These are phyloP conservation scores for Rehmannia glutinosa DNA, from an alignment of 257 asterid genomes.

Conservation along the genomic window DNA sequence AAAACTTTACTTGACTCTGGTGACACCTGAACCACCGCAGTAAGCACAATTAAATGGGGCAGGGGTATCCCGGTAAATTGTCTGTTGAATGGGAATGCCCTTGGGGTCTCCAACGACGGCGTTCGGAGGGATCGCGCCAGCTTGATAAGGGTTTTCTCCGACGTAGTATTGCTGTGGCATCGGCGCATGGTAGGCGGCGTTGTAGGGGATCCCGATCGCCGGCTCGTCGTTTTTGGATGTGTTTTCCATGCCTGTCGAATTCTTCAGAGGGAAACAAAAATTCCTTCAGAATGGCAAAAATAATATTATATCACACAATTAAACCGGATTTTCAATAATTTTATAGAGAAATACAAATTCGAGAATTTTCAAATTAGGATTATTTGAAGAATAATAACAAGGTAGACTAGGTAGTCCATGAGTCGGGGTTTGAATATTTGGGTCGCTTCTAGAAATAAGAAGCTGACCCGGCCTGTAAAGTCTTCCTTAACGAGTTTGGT, in stretches of 20 bases:
- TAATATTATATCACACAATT: too few relatives aligned
- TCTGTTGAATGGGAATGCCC: constrained; percentile 86
- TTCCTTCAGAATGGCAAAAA: not conserved
- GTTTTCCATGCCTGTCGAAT: constrained; percentile 32
- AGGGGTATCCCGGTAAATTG: constrained; percentile 89
- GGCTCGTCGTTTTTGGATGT: constrained; percentile 56
- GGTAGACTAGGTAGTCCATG: too few relatives aligned
- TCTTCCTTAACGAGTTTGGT: not conserved
- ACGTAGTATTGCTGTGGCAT: constrained; percentile 47
- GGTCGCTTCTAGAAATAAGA: constrained; percentile 8
- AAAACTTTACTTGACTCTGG: constrained; percentile 59
- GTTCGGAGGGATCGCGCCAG: constrained; percentile 72
- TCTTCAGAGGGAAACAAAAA: not conserved
- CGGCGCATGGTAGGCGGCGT: constrained; percentile 54
- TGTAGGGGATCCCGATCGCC: constrained; percentile 81
- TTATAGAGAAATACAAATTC: not conserved
- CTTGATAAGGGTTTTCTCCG: constrained; percentile 59
- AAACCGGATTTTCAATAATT: not conserved
- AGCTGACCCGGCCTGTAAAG: not conserved
- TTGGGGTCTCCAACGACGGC: constrained; percentile 83
- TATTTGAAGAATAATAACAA: not conserved
- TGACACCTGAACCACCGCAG: constrained; percentile 82
- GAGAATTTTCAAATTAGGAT: not conserved
- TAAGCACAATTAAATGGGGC: constrained; percentile 76
- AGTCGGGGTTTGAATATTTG: not conserved